These are phyloP conservation scores for Heliamphora pulchella DNA, from an alignment of 179 eudicot species.

Conservation along the genomic window DNA sequence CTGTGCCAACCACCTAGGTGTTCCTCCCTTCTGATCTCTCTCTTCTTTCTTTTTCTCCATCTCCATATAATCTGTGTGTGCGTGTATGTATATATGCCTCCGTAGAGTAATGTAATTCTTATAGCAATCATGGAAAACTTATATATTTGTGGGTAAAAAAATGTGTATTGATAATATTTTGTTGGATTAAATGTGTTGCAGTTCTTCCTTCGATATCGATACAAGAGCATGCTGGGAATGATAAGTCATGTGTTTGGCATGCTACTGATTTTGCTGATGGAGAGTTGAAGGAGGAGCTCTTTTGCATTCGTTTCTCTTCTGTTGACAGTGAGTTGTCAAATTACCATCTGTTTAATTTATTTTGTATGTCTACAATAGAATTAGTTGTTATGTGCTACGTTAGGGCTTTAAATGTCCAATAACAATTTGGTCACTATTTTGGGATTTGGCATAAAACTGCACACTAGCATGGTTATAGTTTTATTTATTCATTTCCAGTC, in stretches of 20 bases:
- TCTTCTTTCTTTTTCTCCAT: too few relatives aligned
- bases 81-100: too few relatives aligned
- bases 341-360: background rate
- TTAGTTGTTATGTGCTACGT: background rate
- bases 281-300: conserved; percentile 71
- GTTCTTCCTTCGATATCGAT: conserved; percentile 58
- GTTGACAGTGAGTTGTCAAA: conserved; percentile 53
- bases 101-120: too few relatives aligned
- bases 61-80: too few relatives aligned
- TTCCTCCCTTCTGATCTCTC: background rate
- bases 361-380: background rate
- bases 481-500: too few relatives aligned
- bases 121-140: too few relatives aligned
- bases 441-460: background rate
- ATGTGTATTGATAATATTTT: background rate
- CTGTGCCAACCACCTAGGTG: conserved; percentile 77
- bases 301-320: conserved; percentile 56
- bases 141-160: too few relatives aligned
- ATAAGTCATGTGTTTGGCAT: conserved; percentile 86
- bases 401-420: background rate
- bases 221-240: conserved; percentile 83
- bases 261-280: conserved; percentile 80
- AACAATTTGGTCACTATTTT: background rate
- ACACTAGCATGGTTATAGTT: background rate
- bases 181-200: conserved; percentile 15